Conservation (phyloP, 768 basidiomycete species). For the Boletus vermiculosoides region DNA sequence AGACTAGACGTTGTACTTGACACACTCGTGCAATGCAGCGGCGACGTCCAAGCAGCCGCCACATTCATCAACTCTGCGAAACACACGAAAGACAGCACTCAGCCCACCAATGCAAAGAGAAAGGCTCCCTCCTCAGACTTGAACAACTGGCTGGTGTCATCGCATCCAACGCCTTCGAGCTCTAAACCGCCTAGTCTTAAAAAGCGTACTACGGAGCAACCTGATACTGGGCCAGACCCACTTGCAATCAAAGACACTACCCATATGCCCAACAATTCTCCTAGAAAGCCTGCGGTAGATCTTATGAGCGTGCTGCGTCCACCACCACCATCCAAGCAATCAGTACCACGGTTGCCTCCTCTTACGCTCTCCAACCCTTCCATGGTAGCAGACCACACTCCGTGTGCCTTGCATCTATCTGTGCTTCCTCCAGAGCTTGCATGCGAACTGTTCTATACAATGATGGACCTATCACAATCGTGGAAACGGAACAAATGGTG, state of each 20-base stretch:
- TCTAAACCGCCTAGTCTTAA: conserved; percentile 22
- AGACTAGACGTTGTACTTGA: conserved; percentile 51
- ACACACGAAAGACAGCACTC: conserved; percentile 13
- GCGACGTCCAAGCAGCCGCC: conserved; percentile 55
- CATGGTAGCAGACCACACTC: conserved; percentile 66
- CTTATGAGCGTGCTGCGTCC: conserved; percentile 59
- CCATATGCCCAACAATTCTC: conserved; percentile 11
- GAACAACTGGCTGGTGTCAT: conserved; percentile 50
- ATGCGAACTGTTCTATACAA: conserved; percentile 67
- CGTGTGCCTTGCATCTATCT: conserved; percentile 71
- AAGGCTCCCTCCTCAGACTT: conserved; percentile 48
- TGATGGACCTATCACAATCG: conserved; percentile 56
- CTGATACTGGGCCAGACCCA: background rate
- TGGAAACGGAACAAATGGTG: conserved; percentile 84
- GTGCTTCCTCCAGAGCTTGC: conserved; percentile 75
- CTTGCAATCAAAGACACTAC: conserved; percentile 20
- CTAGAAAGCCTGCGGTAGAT: conserved; percentile 39
- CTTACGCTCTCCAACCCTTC: conserved; percentile 59
- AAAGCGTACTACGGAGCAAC: conserved; percentile 11
- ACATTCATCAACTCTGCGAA: conserved; percentile 33
- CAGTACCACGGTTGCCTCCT: conserved; percentile 46
- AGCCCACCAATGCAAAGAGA: conserved; percentile 38
- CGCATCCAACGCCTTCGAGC: conserved; percentile 20
- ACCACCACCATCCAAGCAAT: conserved; percentile 40
- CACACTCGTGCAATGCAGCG: conserved; percentile 53